Conservation (phyloP, 805 yeast genomes). For the Myxozyma udenii region DNA sequence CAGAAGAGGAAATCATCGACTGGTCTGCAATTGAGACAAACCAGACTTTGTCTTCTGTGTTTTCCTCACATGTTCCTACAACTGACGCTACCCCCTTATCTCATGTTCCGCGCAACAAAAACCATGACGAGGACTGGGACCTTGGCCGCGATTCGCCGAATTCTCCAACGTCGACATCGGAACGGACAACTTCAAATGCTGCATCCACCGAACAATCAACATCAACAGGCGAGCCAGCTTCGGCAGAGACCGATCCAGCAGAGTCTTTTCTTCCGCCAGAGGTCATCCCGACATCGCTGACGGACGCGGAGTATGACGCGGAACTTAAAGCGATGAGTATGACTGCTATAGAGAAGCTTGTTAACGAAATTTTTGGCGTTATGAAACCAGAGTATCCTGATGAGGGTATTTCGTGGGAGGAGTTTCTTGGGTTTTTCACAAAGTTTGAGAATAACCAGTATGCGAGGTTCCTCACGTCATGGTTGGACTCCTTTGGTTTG, state of each 20-base stretch:
- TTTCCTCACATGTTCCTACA: conserved; percentile 12
- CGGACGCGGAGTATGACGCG: conserved; percentile 23
- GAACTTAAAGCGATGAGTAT: conserved; percentile 18
- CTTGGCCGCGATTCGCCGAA: neutral
- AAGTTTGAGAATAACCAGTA: conserved; percentile 14
- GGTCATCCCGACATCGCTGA: neutral
- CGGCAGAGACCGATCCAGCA: neutral
- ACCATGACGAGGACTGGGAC: conserved; percentile 10
- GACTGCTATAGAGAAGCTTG: conserved; percentile 20
- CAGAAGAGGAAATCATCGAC: conserved; percentile 19
- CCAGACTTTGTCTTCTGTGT: conserved; percentile 21
- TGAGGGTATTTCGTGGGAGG: conserved; percentile 19
- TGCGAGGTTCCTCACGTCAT: conserved; percentile 17
- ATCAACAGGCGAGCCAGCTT: neutral
- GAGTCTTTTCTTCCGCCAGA: neutral
- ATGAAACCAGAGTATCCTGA: conserved; percentile 15
- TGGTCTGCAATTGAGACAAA: conserved; percentile 8
- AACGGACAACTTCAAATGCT: neutral
- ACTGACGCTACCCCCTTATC: conserved; percentile 5
- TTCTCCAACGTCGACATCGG: neutral
- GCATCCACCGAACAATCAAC: no score
- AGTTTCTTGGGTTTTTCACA: conserved; percentile 17
- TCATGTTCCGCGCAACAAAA: conserved; percentile 1
- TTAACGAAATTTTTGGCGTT: conserved; percentile 21
- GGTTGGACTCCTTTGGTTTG: conserved; percentile 22